These are phyloP conservation scores for Quercus cerris DNA, from an alignment of 306 rosid genomes.

Conservation along the genomic window DNA sequence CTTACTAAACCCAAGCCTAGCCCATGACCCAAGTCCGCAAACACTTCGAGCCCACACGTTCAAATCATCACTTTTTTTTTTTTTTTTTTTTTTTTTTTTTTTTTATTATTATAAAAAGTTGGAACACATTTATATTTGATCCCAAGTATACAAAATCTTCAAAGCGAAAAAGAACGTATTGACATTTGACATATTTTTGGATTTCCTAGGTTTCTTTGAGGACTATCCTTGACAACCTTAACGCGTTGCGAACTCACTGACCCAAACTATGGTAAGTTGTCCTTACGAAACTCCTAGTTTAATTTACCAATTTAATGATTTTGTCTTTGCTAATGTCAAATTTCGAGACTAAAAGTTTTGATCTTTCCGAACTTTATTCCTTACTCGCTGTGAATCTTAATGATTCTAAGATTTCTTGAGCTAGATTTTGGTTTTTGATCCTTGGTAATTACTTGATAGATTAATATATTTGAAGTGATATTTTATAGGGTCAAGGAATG, in stretches of 20 bases:
- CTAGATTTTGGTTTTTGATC: background rate
- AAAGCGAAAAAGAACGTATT: no score
- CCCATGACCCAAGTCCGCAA: no score
- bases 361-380: background rate
- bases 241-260: background rate
- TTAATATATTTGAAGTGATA: background rate
- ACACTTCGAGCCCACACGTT: no score
- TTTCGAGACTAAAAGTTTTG: background rate
- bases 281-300: no score
- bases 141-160: no score
- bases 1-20: no score
- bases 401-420: background rate
- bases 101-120: no score
- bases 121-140: no score
- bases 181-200: no score
- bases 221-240: background rate
- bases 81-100: no score
- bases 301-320: background rate
- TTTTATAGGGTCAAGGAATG: background rate
- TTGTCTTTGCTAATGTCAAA: background rate
- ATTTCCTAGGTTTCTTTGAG: no score
- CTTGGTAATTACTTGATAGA: background rate
- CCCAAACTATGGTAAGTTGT: background rate
- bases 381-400: background rate
- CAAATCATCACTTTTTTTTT: no score